Evolutionary conservation across 2,329 filamentous ascomycete species (phyloP).

Genomic region (Stagonosporopsis cucurbitacearum): DNA sequence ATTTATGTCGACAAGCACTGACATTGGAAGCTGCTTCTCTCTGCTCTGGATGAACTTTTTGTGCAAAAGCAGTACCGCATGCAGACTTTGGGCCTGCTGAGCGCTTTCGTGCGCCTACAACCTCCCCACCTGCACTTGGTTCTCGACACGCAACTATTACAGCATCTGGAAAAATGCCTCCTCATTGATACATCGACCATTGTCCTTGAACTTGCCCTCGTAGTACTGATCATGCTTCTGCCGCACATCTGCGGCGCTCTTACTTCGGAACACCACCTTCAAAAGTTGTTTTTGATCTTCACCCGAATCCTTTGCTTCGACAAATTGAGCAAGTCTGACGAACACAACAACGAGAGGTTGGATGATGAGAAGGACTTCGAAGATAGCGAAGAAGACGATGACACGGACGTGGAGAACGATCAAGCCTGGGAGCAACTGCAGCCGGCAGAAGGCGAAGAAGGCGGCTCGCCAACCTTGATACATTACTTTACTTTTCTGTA

Average conservation of each 20-base stretch:
- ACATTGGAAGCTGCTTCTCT: constrained; percentile 66
- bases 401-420: constrained; percentile 33
- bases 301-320: constrained; percentile 83
- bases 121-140: constrained; percentile 81
- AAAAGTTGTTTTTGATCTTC: constrained; percentile 81
- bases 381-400: constrained; percentile 46
- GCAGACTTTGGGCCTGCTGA: constrained; percentile 70
- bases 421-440: constrained; percentile 69
- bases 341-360: constrained; percentile 6
- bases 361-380: constrained; percentile 28
- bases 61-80: constrained; percentile 69
- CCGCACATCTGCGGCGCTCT: constrained; percentile 80
- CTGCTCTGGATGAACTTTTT: constrained; percentile 69
- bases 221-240: constrained; percentile 79
- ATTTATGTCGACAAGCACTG: constrained; percentile 8
- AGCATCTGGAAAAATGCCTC: constrained; percentile 73
- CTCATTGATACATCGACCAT: constrained; percentile 80
- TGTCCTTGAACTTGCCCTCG: constrained; percentile 76
- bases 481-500: constrained; percentile 84
- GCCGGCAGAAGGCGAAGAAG: constrained; percentile 65
- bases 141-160: constrained; percentile 73
- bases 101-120: constrained; percentile 75
- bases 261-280: constrained; percentile 65
- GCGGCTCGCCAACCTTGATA: constrained; percentile 66
- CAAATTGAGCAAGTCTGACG: constrained; percentile 50